A percentile compares a stretch with the other conserved stretches of the same genome.
Evolutionary conservation across 306 rosid species (phyloP).

Genomic region (Gleditsia sinensis): DNA sequence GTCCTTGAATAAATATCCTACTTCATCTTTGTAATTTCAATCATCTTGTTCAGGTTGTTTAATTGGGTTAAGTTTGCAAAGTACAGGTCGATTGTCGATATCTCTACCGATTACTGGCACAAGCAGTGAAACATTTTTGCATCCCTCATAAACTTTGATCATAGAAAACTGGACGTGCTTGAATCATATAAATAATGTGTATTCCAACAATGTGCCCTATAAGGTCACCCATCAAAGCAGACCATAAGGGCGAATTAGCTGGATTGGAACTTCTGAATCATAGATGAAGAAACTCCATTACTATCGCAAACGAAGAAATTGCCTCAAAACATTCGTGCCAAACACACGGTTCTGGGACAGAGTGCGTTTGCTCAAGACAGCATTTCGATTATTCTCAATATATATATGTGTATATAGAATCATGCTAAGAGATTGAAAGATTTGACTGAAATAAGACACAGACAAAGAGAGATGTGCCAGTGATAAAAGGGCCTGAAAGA

Average conservation of each 20-base stretch:
- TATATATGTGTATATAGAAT: not conserved
- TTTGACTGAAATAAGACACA: not conserved
- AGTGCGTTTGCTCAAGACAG: constrained; percentile 69
- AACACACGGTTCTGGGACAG: constrained; percentile 66
- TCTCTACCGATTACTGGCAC: not conserved
- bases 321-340: constrained; percentile 63
- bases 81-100: not conserved
- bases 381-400: not conserved
- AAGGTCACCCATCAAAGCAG: not conserved
- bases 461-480: constrained; percentile 39
- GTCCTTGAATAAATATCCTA: not conserved
- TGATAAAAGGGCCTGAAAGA: constrained; percentile 70
- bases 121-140: no score
- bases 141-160: not conserved
- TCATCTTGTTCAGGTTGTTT: not conserved
- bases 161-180: not conserved
- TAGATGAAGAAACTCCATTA: not conserved
- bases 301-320: constrained; percentile 91
- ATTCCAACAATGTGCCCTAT: constrained; percentile 55
- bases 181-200: constrained; percentile 2
- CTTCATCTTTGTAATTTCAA: not conserved
- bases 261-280: constrained; percentile 26
- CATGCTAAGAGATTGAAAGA: not conserved
- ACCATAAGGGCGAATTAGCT: constrained; percentile 40
- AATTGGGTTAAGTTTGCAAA: not conserved